phyloP scores from a whole-genome alignment of 208 protist genomes.

The Leishmania martiniquensis region DNA sequence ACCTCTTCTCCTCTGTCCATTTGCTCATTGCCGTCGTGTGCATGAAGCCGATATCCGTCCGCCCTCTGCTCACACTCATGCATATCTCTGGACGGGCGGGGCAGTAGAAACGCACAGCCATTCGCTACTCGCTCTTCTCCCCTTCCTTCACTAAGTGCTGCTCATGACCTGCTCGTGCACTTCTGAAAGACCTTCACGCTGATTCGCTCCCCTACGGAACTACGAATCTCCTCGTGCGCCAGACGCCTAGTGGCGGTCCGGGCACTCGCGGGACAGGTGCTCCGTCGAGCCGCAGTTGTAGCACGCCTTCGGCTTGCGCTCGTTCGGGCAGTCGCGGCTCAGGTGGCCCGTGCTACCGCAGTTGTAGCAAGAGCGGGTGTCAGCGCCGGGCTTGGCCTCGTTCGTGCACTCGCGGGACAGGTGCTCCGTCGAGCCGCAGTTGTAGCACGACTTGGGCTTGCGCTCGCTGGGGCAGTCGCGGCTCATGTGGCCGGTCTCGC shows the following conservation, averaged over 20 bases:
- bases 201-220: neutral
- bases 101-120: too few species aligned
- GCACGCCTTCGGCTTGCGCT: constrained; percentile 44
- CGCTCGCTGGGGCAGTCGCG: constrained; percentile 66
- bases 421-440: constrained; percentile 81
- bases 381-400: constrained; percentile 40
- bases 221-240: neutral
- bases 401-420: constrained; percentile 66
- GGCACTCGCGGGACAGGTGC: constrained; percentile 77
- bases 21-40: too few species aligned
- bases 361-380: constrained; percentile 74
- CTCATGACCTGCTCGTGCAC: too few species aligned
- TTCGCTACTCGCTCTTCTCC: neutral
- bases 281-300: constrained; percentile 54
- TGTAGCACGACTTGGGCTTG: constrained; percentile 62
- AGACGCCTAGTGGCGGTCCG: constrained; percentile 38
- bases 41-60: too few species aligned
- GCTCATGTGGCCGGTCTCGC: constrained; percentile 61
- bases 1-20: too few species aligned
- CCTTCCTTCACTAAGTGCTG: neutral
- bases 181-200: neutral
- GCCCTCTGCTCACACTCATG: too few species aligned
- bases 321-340: constrained; percentile 75
- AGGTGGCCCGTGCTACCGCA: constrained; percentile 70
- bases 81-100: too few species aligned